Base-by-base conservation (phyloP, 345 rosid genomes). In the Dovyalis caffra region DNA sequence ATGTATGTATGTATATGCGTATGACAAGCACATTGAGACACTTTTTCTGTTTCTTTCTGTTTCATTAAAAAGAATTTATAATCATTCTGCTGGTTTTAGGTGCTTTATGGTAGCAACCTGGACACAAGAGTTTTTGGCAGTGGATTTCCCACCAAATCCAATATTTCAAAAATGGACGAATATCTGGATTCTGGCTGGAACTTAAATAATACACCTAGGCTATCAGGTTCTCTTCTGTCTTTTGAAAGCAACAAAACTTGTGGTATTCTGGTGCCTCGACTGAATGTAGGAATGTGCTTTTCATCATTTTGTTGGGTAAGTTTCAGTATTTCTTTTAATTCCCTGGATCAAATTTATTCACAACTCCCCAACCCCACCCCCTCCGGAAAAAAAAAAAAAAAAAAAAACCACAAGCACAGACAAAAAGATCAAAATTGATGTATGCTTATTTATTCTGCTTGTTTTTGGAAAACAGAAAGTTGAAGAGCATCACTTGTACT, bases 201-300 rank as follows among this genome's bases (percentile, higher is more conserved):
- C 76, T 85, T 90, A 78, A 90, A 89, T 82, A 83, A 85, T 62
- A 66, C 86, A 61, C 85, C 97, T 49, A 80, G 37, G 85, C 87
- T 86, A 71, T 87, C 88, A 12, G 88, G 87, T 74, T 92, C 96
- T 69, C 92, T 92, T 84, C 90, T 90, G 49, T 76, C 86, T 23
- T 89, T 80, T 51, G 92, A 89, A 76, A 88, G 77, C 77, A 64
- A 56, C 25, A 40, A 81, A 71, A 80, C 85, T 43, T 85, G 81
- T 33, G 67, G 72, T 64, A 8, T 85, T 69, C 70, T 82, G 67
- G 87, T 78, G 70, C 91, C 96, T 88, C 85, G 76, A 66, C 76
- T 90, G 76, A 84, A 63, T 34, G 62, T 92, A 71, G 97, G 97
- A 77, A 90, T 87, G 92, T 90, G 89, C 83, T 86, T 87, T 73